phyloP scores from a whole-genome alignment of 306 rosid genomes.

The Cicer cuneatum region DNA sequence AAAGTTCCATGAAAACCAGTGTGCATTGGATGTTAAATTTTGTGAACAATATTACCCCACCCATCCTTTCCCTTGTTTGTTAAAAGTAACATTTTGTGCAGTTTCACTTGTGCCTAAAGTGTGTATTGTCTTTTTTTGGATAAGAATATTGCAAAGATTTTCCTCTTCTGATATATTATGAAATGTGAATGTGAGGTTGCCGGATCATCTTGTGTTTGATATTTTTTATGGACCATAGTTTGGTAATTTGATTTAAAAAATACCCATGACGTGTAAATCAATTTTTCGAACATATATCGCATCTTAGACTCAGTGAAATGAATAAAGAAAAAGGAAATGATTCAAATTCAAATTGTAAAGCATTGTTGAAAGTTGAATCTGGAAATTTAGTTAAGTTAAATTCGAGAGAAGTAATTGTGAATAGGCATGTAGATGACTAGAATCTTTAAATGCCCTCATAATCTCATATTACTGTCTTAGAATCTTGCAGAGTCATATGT shows the following conservation, averaged over 20 bases:
- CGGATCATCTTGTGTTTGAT: neutral
- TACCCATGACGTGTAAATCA: neutral
- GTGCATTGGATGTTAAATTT: constrained; percentile 18
- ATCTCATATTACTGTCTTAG: neutral
- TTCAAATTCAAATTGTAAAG: neutral
- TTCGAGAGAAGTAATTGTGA: neutral
- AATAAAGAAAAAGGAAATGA: constrained; percentile 1
- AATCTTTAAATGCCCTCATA: neutral
- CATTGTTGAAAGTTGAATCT: neutral
- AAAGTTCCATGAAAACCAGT: constrained; percentile 14
- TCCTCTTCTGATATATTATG: neutral
- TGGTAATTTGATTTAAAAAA: constrained; percentile 19
- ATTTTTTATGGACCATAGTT: constrained; percentile 15
- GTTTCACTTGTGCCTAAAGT: neutral
- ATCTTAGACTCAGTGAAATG: neutral
- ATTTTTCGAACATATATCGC: neutral
- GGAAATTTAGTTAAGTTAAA: constrained; percentile 1
- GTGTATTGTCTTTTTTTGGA: neutral
- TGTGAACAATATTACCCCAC: constrained; percentile 17
- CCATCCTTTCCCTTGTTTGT: neutral
- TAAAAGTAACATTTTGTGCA: constrained; percentile 3
- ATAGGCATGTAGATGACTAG: constrained; percentile 3
- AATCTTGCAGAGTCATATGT: neutral
- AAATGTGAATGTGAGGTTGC: neutral
- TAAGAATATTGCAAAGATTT: constrained; percentile 1